phyloP scores from a whole-genome alignment of 2,329 filamentous ascomycete genomes.

The Acrocalymma vagum region DNA sequence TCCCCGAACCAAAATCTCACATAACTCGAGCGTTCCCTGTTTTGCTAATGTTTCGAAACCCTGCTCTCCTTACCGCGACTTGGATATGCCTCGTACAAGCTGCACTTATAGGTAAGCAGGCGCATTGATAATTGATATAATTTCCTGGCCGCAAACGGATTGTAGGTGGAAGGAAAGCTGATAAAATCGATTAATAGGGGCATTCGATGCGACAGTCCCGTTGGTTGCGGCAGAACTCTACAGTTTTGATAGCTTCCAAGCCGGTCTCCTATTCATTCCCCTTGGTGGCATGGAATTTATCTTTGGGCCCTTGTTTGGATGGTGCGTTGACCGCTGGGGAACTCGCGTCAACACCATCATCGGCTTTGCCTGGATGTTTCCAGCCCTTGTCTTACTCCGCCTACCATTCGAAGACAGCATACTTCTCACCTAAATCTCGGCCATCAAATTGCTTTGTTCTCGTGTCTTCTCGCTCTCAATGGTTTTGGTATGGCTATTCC shows the following conservation, averaged over 20 bases:
- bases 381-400: slow-evolving; percentile 53
- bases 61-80: slow-evolving; percentile 39
- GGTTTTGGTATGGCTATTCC: slow-evolving; percentile 64
- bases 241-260: slow-evolving; percentile 53
- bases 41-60: slow-evolving; percentile 50
- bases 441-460: slow-evolving; percentile 56
- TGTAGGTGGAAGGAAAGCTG: too few species aligned
- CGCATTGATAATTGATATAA: too few species aligned
- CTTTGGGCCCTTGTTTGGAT: slow-evolving; percentile 57
- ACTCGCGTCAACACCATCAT: slow-evolving; percentile 53
- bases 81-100: slow-evolving; percentile 43
- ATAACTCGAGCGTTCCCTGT: slow-evolving; percentile 57
- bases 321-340: slow-evolving; percentile 57
- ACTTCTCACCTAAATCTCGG: slow-evolving; percentile 17
- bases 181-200: too few species aligned
- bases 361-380: slow-evolving; percentile 54
- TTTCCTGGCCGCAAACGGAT: too few species aligned
- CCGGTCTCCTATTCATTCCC: slow-evolving; percentile 57
- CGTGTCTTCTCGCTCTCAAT: slow-evolving; percentile 54
- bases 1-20: slow-evolving; percentile 50
- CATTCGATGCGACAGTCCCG: slow-evolving; percentile 60
- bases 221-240: slow-evolving; percentile 54
- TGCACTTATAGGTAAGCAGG: slow-evolving; percentile 51
- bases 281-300: slow-evolving; percentile 55
- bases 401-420: slow-evolving; percentile 39